Base-by-base conservation (phyloP, 257 asterid species). In the Solanum pimpinellifolium region DNA sequence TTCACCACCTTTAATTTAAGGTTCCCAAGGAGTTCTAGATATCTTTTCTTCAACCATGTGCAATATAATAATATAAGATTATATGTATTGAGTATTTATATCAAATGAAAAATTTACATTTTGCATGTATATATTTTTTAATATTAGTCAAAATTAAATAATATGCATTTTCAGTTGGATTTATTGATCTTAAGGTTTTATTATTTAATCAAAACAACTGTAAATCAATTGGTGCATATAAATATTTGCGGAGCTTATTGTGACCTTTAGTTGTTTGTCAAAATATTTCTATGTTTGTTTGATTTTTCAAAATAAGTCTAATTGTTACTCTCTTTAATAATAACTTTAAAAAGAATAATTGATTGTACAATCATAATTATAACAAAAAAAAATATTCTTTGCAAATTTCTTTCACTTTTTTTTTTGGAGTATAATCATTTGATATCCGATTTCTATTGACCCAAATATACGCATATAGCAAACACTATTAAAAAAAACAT, bases 391-490 rank as follows among this genome's bases (percentile, higher is more conserved):
- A 25, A 9, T 13, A 6, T 66, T 27, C 21, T 27, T 6, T 13
- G 31, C 39, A 27, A 68, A 27, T 68, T 60, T 68, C 21, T 5
- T 6, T 68, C 5, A 6, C 74, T 13, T 25, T 25, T 66, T 66
- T 16, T 68, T 21, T 59, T 65, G 2, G 9, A 2, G 35, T 62
- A 65, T 25, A 25, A n/a, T 65, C 0, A 52, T 16, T 16, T 52
- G 23, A 10, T 52, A 52, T 16, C 0, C 16, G 62, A 16, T 21
- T 52, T 52, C 6, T 16, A 52, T 10, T 6, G 9, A 13, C 2
- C 1, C 2, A 11, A n/a, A 68, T 25, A 68, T 21, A 2, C 4
- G 69, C 6, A 3, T 1, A 3, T 1, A 6, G 1, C 8, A 13
- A 5, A 16, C 11, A 3, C 7, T 29, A 27, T 1, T 68, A 27